Evolutionary conservation across 1,284 basidiomycete species (phyloP).

Genomic region (Polyporus tsugae): DNA sequence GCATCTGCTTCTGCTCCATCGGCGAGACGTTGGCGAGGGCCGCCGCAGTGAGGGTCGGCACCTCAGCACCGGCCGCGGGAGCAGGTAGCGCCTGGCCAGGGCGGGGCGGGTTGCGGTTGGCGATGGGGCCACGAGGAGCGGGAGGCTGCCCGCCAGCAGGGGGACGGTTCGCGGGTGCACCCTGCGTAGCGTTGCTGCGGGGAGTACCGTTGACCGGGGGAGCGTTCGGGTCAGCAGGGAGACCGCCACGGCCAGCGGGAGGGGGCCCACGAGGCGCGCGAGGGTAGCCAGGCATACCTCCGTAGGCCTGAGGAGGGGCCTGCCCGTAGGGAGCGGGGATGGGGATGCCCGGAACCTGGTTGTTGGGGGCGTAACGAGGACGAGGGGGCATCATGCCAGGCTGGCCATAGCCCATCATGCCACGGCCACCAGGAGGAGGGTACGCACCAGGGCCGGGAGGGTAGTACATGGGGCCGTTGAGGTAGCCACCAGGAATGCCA

Average conservation of each 20-base stretch:
- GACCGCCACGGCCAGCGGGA: conserved; percentile 46
- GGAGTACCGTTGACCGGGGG: conserved; percentile 59
- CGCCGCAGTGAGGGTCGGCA: conserved; percentile 52
- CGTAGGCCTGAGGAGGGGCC: conserved; percentile 73
- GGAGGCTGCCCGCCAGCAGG: conserved; percentile 34
- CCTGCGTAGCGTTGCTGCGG: conserved; percentile 57
- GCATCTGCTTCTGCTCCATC: conserved; percentile 96
- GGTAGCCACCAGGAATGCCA: conserved; percentile 84
- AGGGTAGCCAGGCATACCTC: conserved; percentile 71
- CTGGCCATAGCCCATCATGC: conserved; percentile 85
- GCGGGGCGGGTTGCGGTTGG: conserved; percentile 30
- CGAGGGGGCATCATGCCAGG: conserved; percentile 90
- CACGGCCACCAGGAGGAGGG: conserved; percentile 80
- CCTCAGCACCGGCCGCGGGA: conserved; percentile 45
- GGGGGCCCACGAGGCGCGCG: conserved; percentile 56
- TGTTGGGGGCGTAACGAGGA: conserved; percentile 81
- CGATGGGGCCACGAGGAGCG: conserved; percentile 47
- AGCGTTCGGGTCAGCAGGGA: conserved; percentile 66
- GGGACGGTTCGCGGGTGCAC: conserved; percentile 50
- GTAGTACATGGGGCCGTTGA: conserved; percentile 90
- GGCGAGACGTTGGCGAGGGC: conserved; percentile 80
- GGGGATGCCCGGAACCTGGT: conserved; percentile 80
- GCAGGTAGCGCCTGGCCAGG: conserved; percentile 47
- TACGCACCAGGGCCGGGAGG: conserved; percentile 84
- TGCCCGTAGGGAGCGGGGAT: conserved; percentile 75